Evolutionary conservation across 768 basidiomycete genomes (phyloP), one percentile per base, ranked within the genome.

Genomic region (Tulasnella sp.): DNA sequence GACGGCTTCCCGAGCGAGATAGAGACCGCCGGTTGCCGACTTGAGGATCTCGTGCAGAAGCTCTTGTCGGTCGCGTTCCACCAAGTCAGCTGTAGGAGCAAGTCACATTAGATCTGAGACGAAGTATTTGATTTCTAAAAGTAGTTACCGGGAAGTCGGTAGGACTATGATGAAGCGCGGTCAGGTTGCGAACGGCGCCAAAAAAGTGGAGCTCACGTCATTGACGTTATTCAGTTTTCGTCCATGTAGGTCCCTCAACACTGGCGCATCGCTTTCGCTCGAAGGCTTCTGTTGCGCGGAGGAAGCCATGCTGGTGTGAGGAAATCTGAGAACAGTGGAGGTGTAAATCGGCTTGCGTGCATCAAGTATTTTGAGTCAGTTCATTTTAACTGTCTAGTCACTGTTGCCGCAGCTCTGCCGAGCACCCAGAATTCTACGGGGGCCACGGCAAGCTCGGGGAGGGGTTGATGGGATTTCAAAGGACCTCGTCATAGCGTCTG

Each of bases 11-110:
- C 37, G 69, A 46, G 37, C n/a, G 22, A 75, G 44, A 31, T 72
- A 79, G 22, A 79, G 69, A 3, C 73, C 73, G 28, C 72, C 41
- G 31, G 16, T 22, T 9, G 41, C 37, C 84, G 84, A 22, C 40
- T n/a, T 44, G 64, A 79, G 54, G 28, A 79, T 11, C 5, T 73
- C 73, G 24, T 79, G 78, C 37, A 74, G 78, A 20, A 72, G 2
- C 7, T 79, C 69, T 1, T 74, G 44, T 31, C 78, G 60, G 37
- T 28, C 41, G 72, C 73, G 78, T 41, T 79, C 78, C 40, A 42
- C 12, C 12, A 72, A 16, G 72, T 79, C 78, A 50, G 78, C 78
- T 72, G 78, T 28, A 64, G 14, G 60, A 11, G 6, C 4, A 4
- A 11, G 7, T 34, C 18, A 37, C 9, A 16, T 24, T n/a, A n/a